Evolutionary conservation across 2,329 filamentous ascomycete genomes (phyloP).

Genomic region (Arachnomyces sp.): DNA sequence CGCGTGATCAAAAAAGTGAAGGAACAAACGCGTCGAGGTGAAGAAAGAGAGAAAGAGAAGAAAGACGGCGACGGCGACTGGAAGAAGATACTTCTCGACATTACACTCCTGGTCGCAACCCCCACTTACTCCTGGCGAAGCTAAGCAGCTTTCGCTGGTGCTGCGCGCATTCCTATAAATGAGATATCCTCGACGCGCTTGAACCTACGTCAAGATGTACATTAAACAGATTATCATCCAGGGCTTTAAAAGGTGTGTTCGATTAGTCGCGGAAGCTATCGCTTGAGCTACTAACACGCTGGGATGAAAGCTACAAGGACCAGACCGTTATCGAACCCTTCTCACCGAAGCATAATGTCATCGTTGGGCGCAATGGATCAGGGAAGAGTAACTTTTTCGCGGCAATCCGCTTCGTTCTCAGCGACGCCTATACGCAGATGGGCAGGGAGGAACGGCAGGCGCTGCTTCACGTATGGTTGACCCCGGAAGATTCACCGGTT

Average conservation of each 20-base stretch:
- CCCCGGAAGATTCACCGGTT: too few species aligned
- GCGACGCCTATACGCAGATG: slow-evolving; percentile 95
- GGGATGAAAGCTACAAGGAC: slow-evolving; percentile 77
- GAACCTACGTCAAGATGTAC: slow-evolving; percentile 58
- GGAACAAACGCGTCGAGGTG: too few species aligned
- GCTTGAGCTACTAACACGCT: slow-evolving; percentile 12
- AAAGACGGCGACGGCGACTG: slow-evolving; percentile 1
- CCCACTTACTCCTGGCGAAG: too few species aligned
- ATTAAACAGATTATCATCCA: slow-evolving; percentile 99
- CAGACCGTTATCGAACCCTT: slow-evolving; percentile 98
- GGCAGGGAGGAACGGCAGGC: slow-evolving; percentile 91
- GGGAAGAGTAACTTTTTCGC: slow-evolving; percentile 99
- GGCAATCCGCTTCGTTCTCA: slow-evolving; percentile 94
- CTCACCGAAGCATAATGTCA: slow-evolving; percentile 94
- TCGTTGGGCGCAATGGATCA: slow-evolving; percentile 97
- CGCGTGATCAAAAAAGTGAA: too few species aligned
- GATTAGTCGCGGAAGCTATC: not conserved
- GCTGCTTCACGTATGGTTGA: slow-evolving; percentile 61
- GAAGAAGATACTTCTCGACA: too few species aligned
- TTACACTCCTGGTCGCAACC: not conserved
- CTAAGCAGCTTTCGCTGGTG: slow-evolving; percentile 1
- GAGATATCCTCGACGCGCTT: slow-evolving; percentile 22
- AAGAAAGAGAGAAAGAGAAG: too few species aligned
- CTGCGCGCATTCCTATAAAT: slow-evolving; percentile 16
- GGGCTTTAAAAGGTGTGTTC: slow-evolving; percentile 90